A percentile compares a stretch with the other conserved stretches of the same genome.
These are phyloP conservation scores for Psidium friedrichsthalianum DNA, from an alignment of 345 rosid species.

Conservation along the genomic window DNA sequence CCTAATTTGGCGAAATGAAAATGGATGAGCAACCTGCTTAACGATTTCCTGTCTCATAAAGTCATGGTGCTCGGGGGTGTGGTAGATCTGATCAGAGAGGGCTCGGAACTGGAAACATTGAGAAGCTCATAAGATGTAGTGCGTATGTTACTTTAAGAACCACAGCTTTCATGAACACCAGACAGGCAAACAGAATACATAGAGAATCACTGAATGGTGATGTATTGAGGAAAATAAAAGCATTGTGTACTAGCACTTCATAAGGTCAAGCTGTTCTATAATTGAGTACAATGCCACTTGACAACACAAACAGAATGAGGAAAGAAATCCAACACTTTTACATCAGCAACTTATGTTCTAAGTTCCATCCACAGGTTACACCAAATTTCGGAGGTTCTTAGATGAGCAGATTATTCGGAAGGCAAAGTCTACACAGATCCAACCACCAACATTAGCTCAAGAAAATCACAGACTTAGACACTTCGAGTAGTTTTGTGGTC, in stretches of 20 bases:
- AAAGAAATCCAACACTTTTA: background rate
- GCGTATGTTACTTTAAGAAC: background rate
- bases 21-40: conserved; percentile 22
- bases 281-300: background rate
- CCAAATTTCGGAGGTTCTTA: background rate
- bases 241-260: background rate
- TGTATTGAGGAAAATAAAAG: background rate
- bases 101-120: conserved; percentile 30
- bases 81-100: conserved; percentile 38
- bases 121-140: conserved; percentile 1
- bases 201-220: background rate
- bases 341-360: background rate
- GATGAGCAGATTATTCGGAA: background rate
- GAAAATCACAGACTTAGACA: background rate
- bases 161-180: background rate
- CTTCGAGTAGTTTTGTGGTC: background rate
- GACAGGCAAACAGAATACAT: background rate
- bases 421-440: background rate
- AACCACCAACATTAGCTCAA: background rate
- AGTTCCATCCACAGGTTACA: background rate
- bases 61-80: conserved; percentile 31
- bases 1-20: background rate
- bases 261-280: background rate
- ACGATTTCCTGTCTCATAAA: conserved; percentile 32
- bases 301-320: background rate